These are phyloP conservation scores for Cystobasidium onofrii DNA, from an alignment of 768 basidiomycete species.

Conservation along the genomic window DNA sequence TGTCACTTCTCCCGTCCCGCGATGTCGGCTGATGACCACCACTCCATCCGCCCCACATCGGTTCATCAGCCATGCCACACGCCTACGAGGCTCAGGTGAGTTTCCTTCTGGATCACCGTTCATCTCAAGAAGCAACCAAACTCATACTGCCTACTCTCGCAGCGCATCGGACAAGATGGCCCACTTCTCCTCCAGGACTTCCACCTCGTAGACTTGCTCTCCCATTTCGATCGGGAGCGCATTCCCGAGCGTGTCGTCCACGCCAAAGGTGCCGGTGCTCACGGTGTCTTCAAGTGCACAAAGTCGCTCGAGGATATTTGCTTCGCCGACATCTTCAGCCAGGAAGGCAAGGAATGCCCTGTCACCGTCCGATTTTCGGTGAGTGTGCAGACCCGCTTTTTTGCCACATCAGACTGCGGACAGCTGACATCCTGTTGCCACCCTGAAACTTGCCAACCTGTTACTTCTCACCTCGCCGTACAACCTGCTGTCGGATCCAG, in stretches of 20 bases:
- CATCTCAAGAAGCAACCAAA: no score
- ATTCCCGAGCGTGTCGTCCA: constrained; percentile 58
- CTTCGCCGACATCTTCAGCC: constrained; percentile 46
- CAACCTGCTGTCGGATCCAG: no score
- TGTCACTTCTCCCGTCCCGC: background rate
- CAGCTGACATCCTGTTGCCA: background rate
- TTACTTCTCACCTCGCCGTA: constrained; percentile 42
- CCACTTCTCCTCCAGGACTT: constrained; percentile 83
- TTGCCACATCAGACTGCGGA: background rate
- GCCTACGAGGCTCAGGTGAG: constrained; percentile 20
- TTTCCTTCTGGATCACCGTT: background rate
- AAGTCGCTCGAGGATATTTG: constrained; percentile 47
- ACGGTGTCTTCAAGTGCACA: constrained; percentile 48
- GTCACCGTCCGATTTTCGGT: constrained; percentile 34
- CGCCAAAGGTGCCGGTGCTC: constrained; percentile 67
- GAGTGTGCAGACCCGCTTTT: background rate
- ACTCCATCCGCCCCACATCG: background rate
- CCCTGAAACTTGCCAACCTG: background rate
- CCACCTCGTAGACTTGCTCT: constrained; percentile 77
- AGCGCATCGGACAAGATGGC: constrained; percentile 64
- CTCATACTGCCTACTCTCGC: constrained; percentile 44
- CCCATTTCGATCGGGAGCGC: constrained; percentile 55
- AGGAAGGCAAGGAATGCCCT: constrained; percentile 45
- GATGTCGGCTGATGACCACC: background rate
- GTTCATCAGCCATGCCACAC: constrained; percentile 21